Evolutionary conservation across 805 yeast species (phyloP).

Genomic region (Saturnispora besseyi): DNA sequence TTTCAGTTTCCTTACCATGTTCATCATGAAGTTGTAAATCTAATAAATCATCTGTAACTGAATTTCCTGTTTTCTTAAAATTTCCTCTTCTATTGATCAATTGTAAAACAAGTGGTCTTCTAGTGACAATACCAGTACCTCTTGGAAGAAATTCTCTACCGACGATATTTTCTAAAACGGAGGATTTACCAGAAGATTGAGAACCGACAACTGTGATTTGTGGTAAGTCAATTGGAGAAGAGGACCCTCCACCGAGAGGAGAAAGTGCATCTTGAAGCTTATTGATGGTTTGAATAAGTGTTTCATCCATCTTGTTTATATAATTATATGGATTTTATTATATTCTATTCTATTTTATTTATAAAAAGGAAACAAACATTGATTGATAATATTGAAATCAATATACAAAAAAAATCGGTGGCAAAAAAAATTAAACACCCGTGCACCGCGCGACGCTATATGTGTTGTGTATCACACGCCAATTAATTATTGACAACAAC

Average conservation of each 20-base stretch:
- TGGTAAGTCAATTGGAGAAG: constrained; percentile 86
- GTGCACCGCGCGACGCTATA: not conserved
- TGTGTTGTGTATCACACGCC: not conserved
- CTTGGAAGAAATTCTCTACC: constrained; percentile 88
- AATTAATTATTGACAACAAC: too few species aligned
- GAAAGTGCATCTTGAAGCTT: constrained; percentile 95
- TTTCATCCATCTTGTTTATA: constrained; percentile 51
- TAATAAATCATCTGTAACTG: constrained; percentile 30
- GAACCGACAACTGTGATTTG: constrained; percentile 95
- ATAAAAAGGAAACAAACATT: not conserved
- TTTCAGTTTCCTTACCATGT: constrained; percentile 48
- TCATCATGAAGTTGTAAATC: constrained; percentile 37
- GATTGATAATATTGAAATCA: not conserved
- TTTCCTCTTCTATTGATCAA: constrained; percentile 46
- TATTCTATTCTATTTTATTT: not conserved
- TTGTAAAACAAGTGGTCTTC: constrained; percentile 80
- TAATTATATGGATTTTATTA: not conserved
- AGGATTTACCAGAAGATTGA: constrained; percentile 82
- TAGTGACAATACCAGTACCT: constrained; percentile 87
- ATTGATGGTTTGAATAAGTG: constrained; percentile 75
- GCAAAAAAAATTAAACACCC: not conserved
- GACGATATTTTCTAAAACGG: constrained; percentile 83
- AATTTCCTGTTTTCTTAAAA: constrained; percentile 22
- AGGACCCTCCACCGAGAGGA: constrained; percentile 83
- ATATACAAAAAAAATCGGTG: not conserved